Base-by-base conservation (phyloP, 495 filamentous ascomycete species). In the Penicillium odoratum region DNA sequence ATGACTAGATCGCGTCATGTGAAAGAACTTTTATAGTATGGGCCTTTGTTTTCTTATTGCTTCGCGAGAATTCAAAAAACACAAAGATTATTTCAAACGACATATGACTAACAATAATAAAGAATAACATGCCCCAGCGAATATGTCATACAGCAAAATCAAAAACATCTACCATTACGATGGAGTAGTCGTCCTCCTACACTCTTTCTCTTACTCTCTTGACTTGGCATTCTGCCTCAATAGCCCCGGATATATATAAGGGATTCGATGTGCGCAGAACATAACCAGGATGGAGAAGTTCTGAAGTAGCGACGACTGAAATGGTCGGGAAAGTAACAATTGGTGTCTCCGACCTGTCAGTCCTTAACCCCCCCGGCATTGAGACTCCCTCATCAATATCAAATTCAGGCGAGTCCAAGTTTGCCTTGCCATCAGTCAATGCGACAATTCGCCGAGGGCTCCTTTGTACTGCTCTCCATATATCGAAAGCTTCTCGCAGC, bases 191-290 rank as follows among this genome's bases (percentile, higher is more conserved):
- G n/a, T n/a, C n/a, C n/a, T n/a, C n/a, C n/a, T n/a, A n/a, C n/a
- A n/a, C n/a, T n/a, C n/a, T n/a, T n/a, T n/a, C n/a, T n/a, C n/a
- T n/a, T n/a, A n/a, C n/a, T n/a, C n/a, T 45, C 18, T 45, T 45
- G 43, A 45, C 43, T 45, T 45, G 43, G 18, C 5, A 18, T 25
- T 16, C 43, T 16, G 43, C 43, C 18, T 45, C 43, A 45, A 45
- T 18, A 25, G 43, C 18, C 18, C 43, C 43, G 9, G 43, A 45
- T 21, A 45, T 21, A 9, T 18, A 45, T 18, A 45, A 25, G 43
- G 43, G n/a, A 45, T 45, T 45, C 18, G 43, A 45, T 18, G n/a
- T 9, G 43, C 43, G 43, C 43, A 45, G n/a, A 25, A 45, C 18
- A 25, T 45, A 45, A 9, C 43, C 43, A 18, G 43, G 15, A 45